Base-by-base conservation (phyloP, 2,329 filamentous ascomycete species). In the Beauveria pseudobassiana region DNA sequence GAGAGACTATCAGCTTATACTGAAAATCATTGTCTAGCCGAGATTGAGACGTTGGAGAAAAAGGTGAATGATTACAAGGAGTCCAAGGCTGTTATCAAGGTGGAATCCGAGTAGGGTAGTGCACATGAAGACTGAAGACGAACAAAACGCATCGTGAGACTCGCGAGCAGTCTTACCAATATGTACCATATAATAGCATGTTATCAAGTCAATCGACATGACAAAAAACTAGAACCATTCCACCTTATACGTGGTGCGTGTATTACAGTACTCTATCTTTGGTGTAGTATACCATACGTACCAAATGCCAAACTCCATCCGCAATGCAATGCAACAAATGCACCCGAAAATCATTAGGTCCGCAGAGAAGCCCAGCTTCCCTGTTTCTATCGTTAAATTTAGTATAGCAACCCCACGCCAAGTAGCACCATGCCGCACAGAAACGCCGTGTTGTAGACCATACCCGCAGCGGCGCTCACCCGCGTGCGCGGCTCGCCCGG, bases 401-500 rank as follows among this genome's bases (percentile, higher is more conserved):
- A 60, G 14, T 24, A 53, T 10, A 53, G 10, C 22, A 48, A 16
- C 7, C 30, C 16, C 49, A 53, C 45, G 14, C 14, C 14, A 3
- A 60, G 26, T 1, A 60, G n/a, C 7, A 48, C n/a, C 26, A 24
- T 38, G n/a, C 24, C 20, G 28, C 24, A 22, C 26, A 60, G 38
- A 5, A 53, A 48, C 20, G 26, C 26, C 14, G 40, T 20, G 28
- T 56, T 34, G 5, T 12, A 55, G 16, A n/a, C 55, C 12, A 55
- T 28, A n/a, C 55, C 48, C 14, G 50, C 38, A 18, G 59, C 59
- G 20, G 28, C 59, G 24, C 50, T 61, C 5, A 61, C 59, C 8
- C 59, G 59, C 30, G 74, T 75, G 45, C 72, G 69, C 16, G 73
- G 67, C 66, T 75, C 72, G 30, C 74, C 74, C 0, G 74, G 73